Percentiles rank a stretch among this genome's conserved stretches.
These are phyloP conservation scores for Westerdykella ornata DNA, from an alignment of 2,329 filamentous ascomycete genomes.

Conservation along the genomic window DNA sequence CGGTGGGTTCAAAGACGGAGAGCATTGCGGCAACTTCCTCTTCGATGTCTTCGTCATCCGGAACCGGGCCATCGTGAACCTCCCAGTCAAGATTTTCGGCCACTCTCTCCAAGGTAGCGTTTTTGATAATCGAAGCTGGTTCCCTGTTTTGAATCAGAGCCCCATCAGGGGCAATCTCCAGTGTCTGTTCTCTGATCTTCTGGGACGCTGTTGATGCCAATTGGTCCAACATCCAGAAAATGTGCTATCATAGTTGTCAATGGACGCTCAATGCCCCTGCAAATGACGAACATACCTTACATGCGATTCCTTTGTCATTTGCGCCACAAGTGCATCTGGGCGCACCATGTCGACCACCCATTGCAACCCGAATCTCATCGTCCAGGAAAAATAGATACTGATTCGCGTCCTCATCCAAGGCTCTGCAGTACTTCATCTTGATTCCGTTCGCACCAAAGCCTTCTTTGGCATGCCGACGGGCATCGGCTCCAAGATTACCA, in stretches of 20 bases:
- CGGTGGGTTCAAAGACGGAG: slow-evolving; percentile 33
- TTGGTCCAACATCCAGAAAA: slow-evolving; percentile 36
- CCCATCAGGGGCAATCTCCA: slow-evolving; percentile 29
- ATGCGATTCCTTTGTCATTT: slow-evolving; percentile 28
- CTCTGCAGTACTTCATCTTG: slow-evolving; percentile 32
- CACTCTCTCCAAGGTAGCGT: slow-evolving; percentile 20
- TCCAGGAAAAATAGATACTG: slow-evolving; percentile 32
- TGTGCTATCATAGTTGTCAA: slow-evolving; percentile 23
- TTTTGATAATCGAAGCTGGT: slow-evolving; percentile 26
- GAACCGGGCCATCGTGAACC: slow-evolving; percentile 22
- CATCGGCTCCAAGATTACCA: slow-evolving; percentile 24
- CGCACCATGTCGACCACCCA: slow-evolving; percentile 20
- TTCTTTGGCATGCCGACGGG: slow-evolving; percentile 25
- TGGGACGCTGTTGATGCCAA: slow-evolving; percentile 19
- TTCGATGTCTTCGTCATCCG: slow-evolving; percentile 26
- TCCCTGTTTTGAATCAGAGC: slow-evolving; percentile 25
- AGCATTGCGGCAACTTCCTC: slow-evolving; percentile 31
- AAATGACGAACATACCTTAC: slow-evolving; percentile 23
- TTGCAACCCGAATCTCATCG: slow-evolving; percentile 31
- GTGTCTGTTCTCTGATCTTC: slow-evolving; percentile 17
- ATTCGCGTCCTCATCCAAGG: slow-evolving; percentile 18
- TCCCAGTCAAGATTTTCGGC: slow-evolving; percentile 27
- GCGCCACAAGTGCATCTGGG: slow-evolving; percentile 33
- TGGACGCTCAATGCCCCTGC: too few species aligned
- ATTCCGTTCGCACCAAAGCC: slow-evolving; percentile 32